These are phyloP conservation scores for Termitomyces eurrhizus DNA, from an alignment of 768 basidiomycete species.

Conservation along the genomic window DNA sequence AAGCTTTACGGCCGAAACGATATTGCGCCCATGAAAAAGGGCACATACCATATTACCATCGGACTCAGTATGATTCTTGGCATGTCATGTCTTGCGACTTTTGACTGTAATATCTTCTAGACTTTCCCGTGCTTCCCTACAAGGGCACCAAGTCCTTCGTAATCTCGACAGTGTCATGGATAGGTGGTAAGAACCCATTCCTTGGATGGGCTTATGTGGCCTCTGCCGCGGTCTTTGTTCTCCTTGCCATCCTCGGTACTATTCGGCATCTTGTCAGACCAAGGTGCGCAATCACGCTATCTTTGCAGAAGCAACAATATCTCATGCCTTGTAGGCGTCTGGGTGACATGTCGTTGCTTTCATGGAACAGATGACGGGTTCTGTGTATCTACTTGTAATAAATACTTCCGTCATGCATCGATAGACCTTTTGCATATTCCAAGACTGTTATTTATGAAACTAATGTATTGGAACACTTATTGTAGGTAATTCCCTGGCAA, in stretches of 20 bases:
- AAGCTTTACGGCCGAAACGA: slow-evolving; percentile 96
- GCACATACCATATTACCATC: slow-evolving; percentile 71
- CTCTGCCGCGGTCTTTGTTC: slow-evolving; percentile 79
- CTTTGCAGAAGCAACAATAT: not conserved
- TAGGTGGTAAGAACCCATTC: slow-evolving; percentile 98
- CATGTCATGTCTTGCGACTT: slow-evolving; percentile 6
- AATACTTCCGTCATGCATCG: slow-evolving; percentile 5
- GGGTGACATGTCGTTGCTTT: slow-evolving; percentile 83
- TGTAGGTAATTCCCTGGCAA: slow-evolving; percentile 51
- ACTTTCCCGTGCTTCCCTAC: slow-evolving; percentile 89
- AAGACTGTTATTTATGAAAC: not conserved
- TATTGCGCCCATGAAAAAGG: slow-evolving; percentile 60
- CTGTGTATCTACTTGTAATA: slow-evolving; percentile 12
- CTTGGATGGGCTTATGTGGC: slow-evolving; percentile 98
- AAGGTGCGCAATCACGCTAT: slow-evolving; percentile 45
- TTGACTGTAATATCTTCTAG: slow-evolving; percentile 36
- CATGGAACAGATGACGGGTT: slow-evolving; percentile 65
- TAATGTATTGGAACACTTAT: slow-evolving; percentile 2
- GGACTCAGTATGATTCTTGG: slow-evolving; percentile 67
- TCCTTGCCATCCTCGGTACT: slow-evolving; percentile 86
- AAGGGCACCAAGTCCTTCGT: slow-evolving; percentile 96
- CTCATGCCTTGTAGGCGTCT: slow-evolving; percentile 50
- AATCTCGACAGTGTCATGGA: slow-evolving; percentile 97
- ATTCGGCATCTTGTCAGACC: slow-evolving; percentile 91
- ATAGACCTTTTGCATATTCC: slow-evolving; percentile 1